Base-by-base conservation (phyloP, 2,329 filamentous ascomycete species). In the Aspergillus alliaceus region DNA sequence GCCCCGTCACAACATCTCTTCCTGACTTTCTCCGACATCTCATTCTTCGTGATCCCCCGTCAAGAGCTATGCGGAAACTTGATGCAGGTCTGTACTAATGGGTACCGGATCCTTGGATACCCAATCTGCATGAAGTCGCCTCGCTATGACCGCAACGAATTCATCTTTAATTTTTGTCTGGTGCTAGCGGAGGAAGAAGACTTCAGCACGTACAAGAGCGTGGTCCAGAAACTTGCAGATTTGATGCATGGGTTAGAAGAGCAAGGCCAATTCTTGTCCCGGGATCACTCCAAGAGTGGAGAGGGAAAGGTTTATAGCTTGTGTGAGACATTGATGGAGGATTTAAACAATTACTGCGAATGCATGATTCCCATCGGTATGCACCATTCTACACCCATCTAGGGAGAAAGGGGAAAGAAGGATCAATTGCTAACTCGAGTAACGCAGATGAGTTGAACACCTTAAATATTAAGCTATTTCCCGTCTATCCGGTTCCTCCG, bases 151-250 rank as follows among this genome's bases (percentile, higher is more conserved):
- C 88, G 95, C 57, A 96, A 96, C 76, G 91, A 96, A 75, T 98
- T 97, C 80, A 96, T 97, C 71, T 99, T 98, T 84, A 98, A 98
- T 75, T 96, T 98, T 71, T 92, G 91, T 58, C 81, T 98, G 44
- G 89, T 96, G 27, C 81, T 96, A 50, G 84, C 89, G 51, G 84
- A 86, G 56, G 79, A 83, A 32, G 80, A 83, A 14, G 90, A 96
- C 69, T 90, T 90, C 72, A 84, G 85, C 49, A 89, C 88, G 32
- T 96, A 91, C 72, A 91, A 93, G 74, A 88, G 87, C 62, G 90
- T 98, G 31, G 91, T 96, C 53, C 82, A 89, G 63, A 90, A 96
- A 67, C 81, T 98, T 51, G 95, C 93, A 2, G 84, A 88, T 60
- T 86, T 95, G 27, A 91, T 98, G 79, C 86, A 89, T 60, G 91